phyloP scores from a whole-genome alignment of 1,139 yeast genomes.

The Protomyces inouyei region DNA sequence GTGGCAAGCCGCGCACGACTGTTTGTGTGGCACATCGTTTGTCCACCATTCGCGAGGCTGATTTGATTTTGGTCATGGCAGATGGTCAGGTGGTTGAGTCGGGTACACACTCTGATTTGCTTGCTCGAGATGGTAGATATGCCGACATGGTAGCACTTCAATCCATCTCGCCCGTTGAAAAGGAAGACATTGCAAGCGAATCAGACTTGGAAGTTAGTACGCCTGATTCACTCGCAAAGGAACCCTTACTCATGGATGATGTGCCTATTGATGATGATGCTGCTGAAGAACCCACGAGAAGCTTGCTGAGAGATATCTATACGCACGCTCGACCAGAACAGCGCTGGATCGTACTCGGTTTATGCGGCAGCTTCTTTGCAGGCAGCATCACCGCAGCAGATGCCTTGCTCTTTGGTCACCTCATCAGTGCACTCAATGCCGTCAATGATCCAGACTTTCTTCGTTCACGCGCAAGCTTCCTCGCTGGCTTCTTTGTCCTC shows the following conservation, averaged over 20 bases:
- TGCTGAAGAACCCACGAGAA: background rate
- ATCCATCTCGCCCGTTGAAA: constrained; percentile 65
- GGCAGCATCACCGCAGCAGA: constrained; percentile 58
- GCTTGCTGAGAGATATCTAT: background rate
- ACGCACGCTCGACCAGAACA: constrained; percentile 37
- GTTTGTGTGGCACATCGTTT: constrained; percentile 78
- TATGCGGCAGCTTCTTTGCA: constrained; percentile 72
- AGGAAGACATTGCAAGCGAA: constrained; percentile 50
- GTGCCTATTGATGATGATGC: background rate
- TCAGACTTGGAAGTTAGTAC: background rate
- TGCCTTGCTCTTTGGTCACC: constrained; percentile 44
- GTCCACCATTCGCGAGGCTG: constrained; percentile 58
- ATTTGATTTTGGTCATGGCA: constrained; percentile 45
- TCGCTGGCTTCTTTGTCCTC: constrained; percentile 43
- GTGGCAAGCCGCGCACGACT: constrained; percentile 68
- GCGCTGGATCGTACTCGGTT: constrained; percentile 53
- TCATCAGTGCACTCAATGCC: constrained; percentile 47
- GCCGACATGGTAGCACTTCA: constrained; percentile 41
- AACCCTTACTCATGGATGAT: constrained; percentile 44
- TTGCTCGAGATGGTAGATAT: constrained; percentile 43
- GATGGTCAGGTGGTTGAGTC: constrained; percentile 44
- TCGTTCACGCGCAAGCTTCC: constrained; percentile 46
- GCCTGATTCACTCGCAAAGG: background rate
- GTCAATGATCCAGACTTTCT: constrained; percentile 50
- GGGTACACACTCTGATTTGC: constrained; percentile 46